Conservation (phyloP, 331 rosid genomes). For the Rosa hybrid region DNA sequence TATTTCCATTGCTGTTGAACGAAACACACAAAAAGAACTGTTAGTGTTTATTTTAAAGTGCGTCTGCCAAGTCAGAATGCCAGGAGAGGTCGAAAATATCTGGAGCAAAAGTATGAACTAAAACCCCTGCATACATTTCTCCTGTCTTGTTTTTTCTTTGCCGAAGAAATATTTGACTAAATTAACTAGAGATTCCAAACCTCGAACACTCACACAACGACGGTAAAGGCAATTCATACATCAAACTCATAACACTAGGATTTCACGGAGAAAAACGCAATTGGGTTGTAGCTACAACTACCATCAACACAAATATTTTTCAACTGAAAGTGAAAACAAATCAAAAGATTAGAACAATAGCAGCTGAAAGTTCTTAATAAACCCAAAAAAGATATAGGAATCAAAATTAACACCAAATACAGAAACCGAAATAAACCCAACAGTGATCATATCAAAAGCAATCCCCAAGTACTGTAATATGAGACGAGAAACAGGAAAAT, state of each 20-base stretch:
- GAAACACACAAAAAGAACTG: neutral
- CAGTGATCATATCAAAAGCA: neutral
- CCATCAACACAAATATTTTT: neutral
- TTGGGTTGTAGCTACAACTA: neutral
- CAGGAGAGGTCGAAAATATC: too few relatives aligned
- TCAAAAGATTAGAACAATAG: neutral
- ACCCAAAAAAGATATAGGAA: neutral
- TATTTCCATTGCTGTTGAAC: conserved; percentile 41
- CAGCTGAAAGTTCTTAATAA: neutral
- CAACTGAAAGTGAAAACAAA: neutral
- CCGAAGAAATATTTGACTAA: neutral
- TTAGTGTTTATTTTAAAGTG: neutral
- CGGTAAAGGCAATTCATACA: neutral
- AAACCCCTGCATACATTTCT: neutral
- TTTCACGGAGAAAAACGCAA: neutral
- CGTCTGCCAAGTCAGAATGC: too few relatives aligned
- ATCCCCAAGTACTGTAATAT: neutral
- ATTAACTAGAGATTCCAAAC: neutral
- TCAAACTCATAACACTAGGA: neutral
- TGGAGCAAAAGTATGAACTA: too few relatives aligned
- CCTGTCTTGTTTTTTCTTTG: neutral
- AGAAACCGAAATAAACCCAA: neutral
- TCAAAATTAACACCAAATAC: neutral
- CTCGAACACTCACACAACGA: neutral
- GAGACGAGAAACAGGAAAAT: neutral